phyloP scores from a whole-genome alignment of 495 filamentous ascomycete genomes.

The Rostrohypoxylon terebratum region DNA sequence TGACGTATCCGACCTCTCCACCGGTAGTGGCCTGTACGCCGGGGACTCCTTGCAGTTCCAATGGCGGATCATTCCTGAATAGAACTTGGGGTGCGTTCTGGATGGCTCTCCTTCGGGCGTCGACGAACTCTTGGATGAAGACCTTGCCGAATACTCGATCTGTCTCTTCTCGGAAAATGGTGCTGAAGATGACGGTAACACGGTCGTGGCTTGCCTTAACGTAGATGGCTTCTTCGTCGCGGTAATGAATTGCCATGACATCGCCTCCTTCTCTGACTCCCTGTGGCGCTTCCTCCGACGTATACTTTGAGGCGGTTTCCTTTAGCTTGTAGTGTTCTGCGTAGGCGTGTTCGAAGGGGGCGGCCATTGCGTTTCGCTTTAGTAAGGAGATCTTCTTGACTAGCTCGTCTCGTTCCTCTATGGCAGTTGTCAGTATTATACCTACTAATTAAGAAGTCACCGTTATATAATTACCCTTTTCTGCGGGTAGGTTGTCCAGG shows the following conservation, averaged over 20 bases:
- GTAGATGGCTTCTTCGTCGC: constrained; percentile 99
- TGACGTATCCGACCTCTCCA: constrained; percentile 94
- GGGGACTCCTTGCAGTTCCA: constrained; percentile 88
- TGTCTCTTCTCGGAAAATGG: constrained; percentile 96
- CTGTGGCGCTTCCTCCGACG: constrained; percentile 89
- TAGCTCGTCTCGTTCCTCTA: constrained; percentile 84
- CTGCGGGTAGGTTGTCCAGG: constrained; percentile 83
- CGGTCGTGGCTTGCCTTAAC: constrained; percentile 97
- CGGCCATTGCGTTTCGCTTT: constrained; percentile 98
- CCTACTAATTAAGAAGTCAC: background rate
- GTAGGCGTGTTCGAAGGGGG: constrained; percentile 96
- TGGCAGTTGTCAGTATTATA: constrained; percentile 33
- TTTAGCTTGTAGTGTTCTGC: constrained; percentile 87
- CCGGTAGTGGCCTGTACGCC: constrained; percentile 78
- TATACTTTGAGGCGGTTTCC: constrained; percentile 90
- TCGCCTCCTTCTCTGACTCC: constrained; percentile 88
- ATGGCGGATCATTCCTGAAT: constrained; percentile 91
- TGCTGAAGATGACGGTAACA: constrained; percentile 99
- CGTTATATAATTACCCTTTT: constrained; percentile 64
- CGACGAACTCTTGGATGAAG: constrained; percentile 94
- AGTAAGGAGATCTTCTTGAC: constrained; percentile 86
- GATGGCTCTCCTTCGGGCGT: constrained; percentile 91
- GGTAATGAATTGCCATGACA: constrained; percentile 96
- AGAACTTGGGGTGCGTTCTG: constrained; percentile 99
- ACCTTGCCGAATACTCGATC: constrained; percentile 97